Evolutionary conservation across 2,329 filamentous ascomycete genomes (phyloP), one percentile per base, ranked within the genome.

Genomic region (Fusarium metavorans): DNA sequence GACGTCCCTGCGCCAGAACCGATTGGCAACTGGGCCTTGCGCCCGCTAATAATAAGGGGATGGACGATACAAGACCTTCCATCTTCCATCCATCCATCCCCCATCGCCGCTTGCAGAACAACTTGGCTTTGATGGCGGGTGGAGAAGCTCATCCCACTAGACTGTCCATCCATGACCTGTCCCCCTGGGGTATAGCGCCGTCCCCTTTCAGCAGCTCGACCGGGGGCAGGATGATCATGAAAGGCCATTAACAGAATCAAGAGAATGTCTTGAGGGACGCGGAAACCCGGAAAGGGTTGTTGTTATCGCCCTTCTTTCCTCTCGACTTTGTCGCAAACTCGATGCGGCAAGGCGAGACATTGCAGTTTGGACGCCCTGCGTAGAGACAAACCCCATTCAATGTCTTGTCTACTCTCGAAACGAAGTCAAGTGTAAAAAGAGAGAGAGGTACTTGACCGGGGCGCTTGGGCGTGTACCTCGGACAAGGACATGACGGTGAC

Each of bases 171-270:
- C 69, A 71, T 73, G 67, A 57, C 72, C 64, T 71, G 63, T 54
- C 75, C 73, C 58, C 27, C 59, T 75, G 58, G 39, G 75, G 76
- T 61, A 76, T 78, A 78, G 77, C 66, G 75, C 57, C 58, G 35
- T 75, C 64, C 52, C 57, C 71, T 61, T 64, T 64, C 60, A 66
- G 62, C 59, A 71, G 64, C 70, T 72, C 58, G 50, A 56, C 70
- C 58, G 59, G 67, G 66, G 64, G 59, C 16, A 30, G 25, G 48
- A 30, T 52, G 48, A 52, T 52, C 25, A 70, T 60, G 59, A 66
- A 50, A 27, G 45, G 20, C 43, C 23, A 25, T 45, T 45, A 7
- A 32, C 9, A 54, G 27, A n/a, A 14, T 54, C 18, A 32, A 34
- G 32, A 62, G 59, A 32, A 52, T 54, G 60, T 45, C 41, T 45